Evolutionary conservation across 2,329 filamentous ascomycete species (phyloP).

Genomic region (Phialophora chinensis): DNA sequence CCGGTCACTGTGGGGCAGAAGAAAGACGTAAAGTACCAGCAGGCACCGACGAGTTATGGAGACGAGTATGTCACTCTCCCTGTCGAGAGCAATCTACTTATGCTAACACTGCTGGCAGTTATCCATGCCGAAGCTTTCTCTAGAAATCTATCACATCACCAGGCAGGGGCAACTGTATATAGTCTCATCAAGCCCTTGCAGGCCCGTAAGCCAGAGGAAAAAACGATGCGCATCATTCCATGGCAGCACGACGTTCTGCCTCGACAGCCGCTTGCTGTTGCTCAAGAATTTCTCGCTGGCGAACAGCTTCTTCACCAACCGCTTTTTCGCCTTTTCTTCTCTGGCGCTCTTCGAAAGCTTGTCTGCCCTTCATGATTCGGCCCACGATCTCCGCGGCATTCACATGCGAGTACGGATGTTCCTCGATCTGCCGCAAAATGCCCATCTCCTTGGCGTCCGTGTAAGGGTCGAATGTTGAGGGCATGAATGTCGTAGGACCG

Average conservation of each 20-base stretch:
- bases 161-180: conserved; percentile 24
- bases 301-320: conserved; percentile 71
- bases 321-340: conserved; percentile 88
- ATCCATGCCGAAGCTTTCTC: conserved; percentile 55
- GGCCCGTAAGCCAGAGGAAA: conserved; percentile 19
- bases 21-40: conserved; percentile 71
- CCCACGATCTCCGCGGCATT: conserved; percentile 92
- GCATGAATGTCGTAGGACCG: conserved; percentile 92
- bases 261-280: conserved; percentile 52
- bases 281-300: conserved; percentile 67
- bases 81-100: conserved; percentile 40
- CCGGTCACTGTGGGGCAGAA: conserved; percentile 71
- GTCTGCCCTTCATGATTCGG: conserved; percentile 83
- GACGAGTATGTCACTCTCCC: conserved; percentile 62
- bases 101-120: conserved; percentile 61
- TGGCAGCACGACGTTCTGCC: conserved; percentile 35
- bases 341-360: conserved; percentile 90
- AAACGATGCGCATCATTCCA: conserved; percentile 22
- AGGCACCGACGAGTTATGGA: conserved; percentile 71
- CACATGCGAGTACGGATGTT: conserved; percentile 81
- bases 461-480: conserved; percentile 78
- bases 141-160: conserved; percentile 34
- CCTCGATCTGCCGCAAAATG: conserved; percentile 79
- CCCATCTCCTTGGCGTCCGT: conserved; percentile 77
- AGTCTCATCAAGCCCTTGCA: conserved; percentile 22